phyloP scores from a whole-genome alignment of 2,329 filamentous ascomycete genomes.

The Alternaria panax region DNA sequence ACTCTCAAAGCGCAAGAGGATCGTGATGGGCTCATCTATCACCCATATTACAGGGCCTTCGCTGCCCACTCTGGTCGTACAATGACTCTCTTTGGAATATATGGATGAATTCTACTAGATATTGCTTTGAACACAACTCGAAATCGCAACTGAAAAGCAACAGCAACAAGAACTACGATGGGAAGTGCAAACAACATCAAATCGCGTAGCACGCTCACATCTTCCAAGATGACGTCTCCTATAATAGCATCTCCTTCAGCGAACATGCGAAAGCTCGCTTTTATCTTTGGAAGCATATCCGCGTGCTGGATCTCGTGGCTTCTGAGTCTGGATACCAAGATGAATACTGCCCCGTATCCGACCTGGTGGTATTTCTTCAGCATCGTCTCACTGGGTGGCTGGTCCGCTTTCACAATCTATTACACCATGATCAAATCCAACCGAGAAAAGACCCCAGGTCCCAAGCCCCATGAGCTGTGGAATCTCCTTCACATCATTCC shows the following conservation, averaged over 20 bases:
- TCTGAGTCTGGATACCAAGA: not conserved
- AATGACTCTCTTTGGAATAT: constrained; percentile 1
- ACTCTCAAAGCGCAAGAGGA: not conserved
- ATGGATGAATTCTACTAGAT: not conserved
- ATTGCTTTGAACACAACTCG: not conserved
- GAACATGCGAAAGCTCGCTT: not conserved
- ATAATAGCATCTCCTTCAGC: not conserved
- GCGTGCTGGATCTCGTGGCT: not conserved
- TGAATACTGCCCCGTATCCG: not conserved
- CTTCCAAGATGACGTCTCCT: not conserved
- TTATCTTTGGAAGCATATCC: not conserved
- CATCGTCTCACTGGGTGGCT: not conserved
- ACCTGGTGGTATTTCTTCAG: not conserved
- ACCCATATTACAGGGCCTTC: not conserved
- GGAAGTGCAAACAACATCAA: not conserved
- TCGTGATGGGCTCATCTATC: not conserved
- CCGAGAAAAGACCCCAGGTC: not conserved
- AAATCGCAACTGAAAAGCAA: not conserved
- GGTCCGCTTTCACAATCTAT: not conserved
- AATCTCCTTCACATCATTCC: not conserved
- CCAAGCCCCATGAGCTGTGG: not conserved
- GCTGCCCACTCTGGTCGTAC: not conserved
- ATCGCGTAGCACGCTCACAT: too few species aligned
- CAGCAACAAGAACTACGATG: not conserved
- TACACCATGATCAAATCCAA: not conserved